These are phyloP conservation scores for Fulvia fulva DNA, from an alignment of 2,329 filamentous ascomycete species.

Conservation along the genomic window DNA sequence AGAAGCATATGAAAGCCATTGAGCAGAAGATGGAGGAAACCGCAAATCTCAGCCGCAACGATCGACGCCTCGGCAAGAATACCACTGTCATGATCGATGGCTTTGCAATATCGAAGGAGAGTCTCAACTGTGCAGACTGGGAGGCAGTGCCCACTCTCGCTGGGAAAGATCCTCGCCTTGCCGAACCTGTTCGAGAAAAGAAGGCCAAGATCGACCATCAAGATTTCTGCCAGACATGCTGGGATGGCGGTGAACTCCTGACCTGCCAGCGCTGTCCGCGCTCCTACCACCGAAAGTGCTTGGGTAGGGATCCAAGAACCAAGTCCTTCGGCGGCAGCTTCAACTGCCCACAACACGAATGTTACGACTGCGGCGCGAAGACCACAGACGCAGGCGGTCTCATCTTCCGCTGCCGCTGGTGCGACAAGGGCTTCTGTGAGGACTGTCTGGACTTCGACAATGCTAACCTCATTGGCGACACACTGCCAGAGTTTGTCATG, in stretches of 20 bases:
- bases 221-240: conserved; percentile 51
- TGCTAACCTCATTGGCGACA: conserved; percentile 49
- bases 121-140: conserved; percentile 50
- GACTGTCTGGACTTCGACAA: conserved; percentile 55
- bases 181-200: conserved; percentile 49
- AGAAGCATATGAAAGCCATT: conserved; percentile 44
- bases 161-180: conserved; percentile 52
- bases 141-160: conserved; percentile 57
- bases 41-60: conserved; percentile 36
- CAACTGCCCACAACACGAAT: conserved; percentile 55
- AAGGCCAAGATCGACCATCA: conserved; percentile 47
- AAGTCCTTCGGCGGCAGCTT: conserved; percentile 44
- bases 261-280: conserved; percentile 53
- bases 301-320: conserved; percentile 40
- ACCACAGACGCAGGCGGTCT: conserved; percentile 48
- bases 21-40: conserved; percentile 31
- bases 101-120: conserved; percentile 55
- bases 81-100: conserved; percentile 56
- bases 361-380: conserved; percentile 50
- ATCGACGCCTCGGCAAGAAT: conserved; percentile 54
- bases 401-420: conserved; percentile 54
- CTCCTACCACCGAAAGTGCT: conserved; percentile 51
- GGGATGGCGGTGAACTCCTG: conserved; percentile 46
- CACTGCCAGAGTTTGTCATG: conserved; percentile 51
- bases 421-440: conserved; percentile 55